Evolutionary conservation across 164 flowering plant species (phyloP).

Genomic region (Berberis vulgaris): DNA sequence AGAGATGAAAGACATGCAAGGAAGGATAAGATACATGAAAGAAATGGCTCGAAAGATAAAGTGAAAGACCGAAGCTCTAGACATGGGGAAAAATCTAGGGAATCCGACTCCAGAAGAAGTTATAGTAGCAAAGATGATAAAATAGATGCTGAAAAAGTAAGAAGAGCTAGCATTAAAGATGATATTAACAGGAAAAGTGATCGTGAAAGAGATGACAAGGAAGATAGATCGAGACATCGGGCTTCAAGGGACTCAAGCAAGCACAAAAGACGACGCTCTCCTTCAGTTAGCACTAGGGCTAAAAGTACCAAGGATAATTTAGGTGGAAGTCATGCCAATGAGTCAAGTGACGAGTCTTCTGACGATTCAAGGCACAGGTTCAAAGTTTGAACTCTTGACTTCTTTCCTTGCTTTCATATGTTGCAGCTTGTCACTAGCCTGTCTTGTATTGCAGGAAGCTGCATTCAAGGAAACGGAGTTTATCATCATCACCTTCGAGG

Average conservation of each 20-base stretch:
- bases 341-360: slow-evolving; percentile 53
- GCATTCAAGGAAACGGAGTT: slow-evolving; percentile 9
- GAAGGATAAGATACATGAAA: slow-evolving; percentile 37
- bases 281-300: slow-evolving; percentile 47
- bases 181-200: slow-evolving; percentile 44
- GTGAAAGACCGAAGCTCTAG: slow-evolving; percentile 28
- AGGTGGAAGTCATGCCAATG: slow-evolving; percentile 26
- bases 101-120: slow-evolving; percentile 38
- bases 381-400: not conserved
- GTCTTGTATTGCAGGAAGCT: slow-evolving; percentile 25
- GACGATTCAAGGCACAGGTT: slow-evolving; percentile 65
- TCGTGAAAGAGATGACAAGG: slow-evolving; percentile 39
- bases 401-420: not conserved
- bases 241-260: slow-evolving; percentile 35
- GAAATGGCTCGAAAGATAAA: slow-evolving; percentile 43
- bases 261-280: slow-evolving; percentile 57
- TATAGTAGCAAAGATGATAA: slow-evolving; percentile 37
- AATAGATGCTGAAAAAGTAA: slow-evolving; percentile 35
- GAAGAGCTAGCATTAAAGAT: slow-evolving; percentile 33
- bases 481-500: slow-evolving; percentile 12
- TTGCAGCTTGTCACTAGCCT: slow-evolving; percentile 9
- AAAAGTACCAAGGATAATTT: slow-evolving; percentile 46
- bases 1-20: slow-evolving; percentile 31
- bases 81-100: slow-evolving; percentile 34
- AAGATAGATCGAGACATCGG: slow-evolving; percentile 46